Base-by-base conservation (phyloP, 2,329 filamentous ascomycete genomes). In the Penicillium hesseltinei region DNA sequence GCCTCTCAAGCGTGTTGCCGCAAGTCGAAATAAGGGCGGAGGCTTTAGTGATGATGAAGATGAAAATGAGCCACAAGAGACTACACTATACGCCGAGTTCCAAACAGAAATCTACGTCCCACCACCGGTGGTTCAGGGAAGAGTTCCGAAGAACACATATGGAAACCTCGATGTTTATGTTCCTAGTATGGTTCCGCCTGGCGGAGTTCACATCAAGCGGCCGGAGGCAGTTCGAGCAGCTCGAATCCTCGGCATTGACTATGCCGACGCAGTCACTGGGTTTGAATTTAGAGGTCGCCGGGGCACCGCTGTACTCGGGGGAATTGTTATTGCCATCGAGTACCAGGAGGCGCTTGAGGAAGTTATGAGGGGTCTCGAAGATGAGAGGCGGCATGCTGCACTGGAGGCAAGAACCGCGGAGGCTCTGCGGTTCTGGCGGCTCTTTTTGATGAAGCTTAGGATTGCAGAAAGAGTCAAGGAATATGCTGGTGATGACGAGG, bases 261-360 rank as follows among this genome's bases (percentile, higher is more conserved):
- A 89, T 71, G 91, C 91, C 2, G 91, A 93, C 33, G 94, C 94
- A 0, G 85, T 99, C 5, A 94, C 88, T 0, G 93, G 93, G 0
- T 99, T 97, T 68, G 82, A 88, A 38, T 99, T 97, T 76, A 88
- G 86, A 69, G 92, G 92, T 0, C 85, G 91, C 3, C 87, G 91
- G 55, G 93, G 93, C 17, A 97, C 91, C 2, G 92, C 94, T 1
- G 82, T 97, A 3, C 76, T 94, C 2, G 83, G 85, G 38, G 94
- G 94, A 2, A 83, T 88, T 1, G 86, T 99, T 0, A 85, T 96
- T 1, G 88, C 92, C 0, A 71, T 75, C 17, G 88, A 93, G 70
- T 85, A 87, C 59, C 81, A 79, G 8, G 90, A 92, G 54, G 92
- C 89, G 0, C 81, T 97, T 0, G 77, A 83, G 56, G 86, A 84